Evolutionary conservation across 176 grass and related monocot genomes (phyloP), one percentile per base, ranked within the genome.

Genomic region (Poa pratensis): DNA sequence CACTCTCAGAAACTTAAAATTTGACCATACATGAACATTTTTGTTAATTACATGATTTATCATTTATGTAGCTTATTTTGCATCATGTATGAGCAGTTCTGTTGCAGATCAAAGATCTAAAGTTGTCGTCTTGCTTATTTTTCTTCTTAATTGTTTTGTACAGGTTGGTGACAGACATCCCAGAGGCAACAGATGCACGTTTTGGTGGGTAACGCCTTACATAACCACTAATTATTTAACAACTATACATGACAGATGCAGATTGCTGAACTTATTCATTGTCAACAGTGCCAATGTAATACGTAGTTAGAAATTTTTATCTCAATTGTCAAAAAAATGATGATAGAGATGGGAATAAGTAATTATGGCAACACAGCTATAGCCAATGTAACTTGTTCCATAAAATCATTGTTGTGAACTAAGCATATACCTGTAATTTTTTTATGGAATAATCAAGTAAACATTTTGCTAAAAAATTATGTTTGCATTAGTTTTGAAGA

Each of bases 151-250:
- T 57, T 78, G 53, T 83, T 86, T 73, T 83, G 24, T 89, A 48
- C 86, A 97, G 94, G 94, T 88, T 97, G 89, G 91, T 97, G 53
- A 94, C 91, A 76, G 94, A 97, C 77, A 94, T 97, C 69, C 94
- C 94, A 74, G 91, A 97, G 87, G 82, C 91, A 88, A 59, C 62
- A 79, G 89, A 97, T 86, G 82, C 72, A 75, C 73, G 91, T 77
- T 94, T 57, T 87, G 94, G 94, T 94, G 87, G 80, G 94, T 97
- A 89, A 88, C 79, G 5, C 77, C 68, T 76, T 88, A 86, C 73
- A 37, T 76, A 81, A 76, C 22, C 78, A 84, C 63, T 72, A 69
- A 50, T 19, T 63, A 50, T 79, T 72, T 11, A 85, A 62, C 62
- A 78, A 85, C 23, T 50, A 81, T 81, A 73, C 71, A 85, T 78